Conservation (phyloP, 495 filamentous ascomycete species). For the Halenospora varia region DNA sequence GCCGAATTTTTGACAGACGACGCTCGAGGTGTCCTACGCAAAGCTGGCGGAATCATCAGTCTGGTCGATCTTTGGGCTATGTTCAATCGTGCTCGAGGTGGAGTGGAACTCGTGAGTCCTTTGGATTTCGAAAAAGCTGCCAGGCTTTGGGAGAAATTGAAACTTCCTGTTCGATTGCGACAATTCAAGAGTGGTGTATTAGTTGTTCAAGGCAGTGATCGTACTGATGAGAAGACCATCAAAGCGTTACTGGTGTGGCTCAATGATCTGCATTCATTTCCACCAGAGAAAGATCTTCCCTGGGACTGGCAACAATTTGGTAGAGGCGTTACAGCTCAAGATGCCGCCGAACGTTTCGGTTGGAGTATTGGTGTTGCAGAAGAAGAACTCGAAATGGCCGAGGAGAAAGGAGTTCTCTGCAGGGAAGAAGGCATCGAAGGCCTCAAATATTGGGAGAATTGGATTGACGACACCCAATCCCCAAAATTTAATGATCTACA, state of each 20-base stretch:
- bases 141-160: conserved; percentile 80
- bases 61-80: conserved; percentile 96
- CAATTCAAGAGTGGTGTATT: conserved; percentile 88
- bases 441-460: conserved; percentile 78
- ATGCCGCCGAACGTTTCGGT: conserved; percentile 84
- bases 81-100: conserved; percentile 92
- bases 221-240: conserved; percentile 89
- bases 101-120: conserved; percentile 91
- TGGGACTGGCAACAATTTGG: conserved; percentile 81
- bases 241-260: conserved; percentile 73
- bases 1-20: conserved; percentile 96
- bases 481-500: background rate
- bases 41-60: conserved; percentile 89
- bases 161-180: conserved; percentile 78
- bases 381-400: conserved; percentile 96
- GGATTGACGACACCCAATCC: conserved; percentile 18
- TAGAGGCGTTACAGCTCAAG: conserved; percentile 81
- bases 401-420: conserved; percentile 77
- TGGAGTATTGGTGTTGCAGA: conserved; percentile 98
- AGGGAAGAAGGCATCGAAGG: conserved; percentile 83
- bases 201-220: conserved; percentile 83
- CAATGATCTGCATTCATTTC: conserved; percentile 60
- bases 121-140: conserved; percentile 89
- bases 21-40: conserved; percentile 69
- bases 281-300: conserved; percentile 56